Conservation (phyloP, 768 basidiomycete species). For the Mycena vitilis region DNA sequence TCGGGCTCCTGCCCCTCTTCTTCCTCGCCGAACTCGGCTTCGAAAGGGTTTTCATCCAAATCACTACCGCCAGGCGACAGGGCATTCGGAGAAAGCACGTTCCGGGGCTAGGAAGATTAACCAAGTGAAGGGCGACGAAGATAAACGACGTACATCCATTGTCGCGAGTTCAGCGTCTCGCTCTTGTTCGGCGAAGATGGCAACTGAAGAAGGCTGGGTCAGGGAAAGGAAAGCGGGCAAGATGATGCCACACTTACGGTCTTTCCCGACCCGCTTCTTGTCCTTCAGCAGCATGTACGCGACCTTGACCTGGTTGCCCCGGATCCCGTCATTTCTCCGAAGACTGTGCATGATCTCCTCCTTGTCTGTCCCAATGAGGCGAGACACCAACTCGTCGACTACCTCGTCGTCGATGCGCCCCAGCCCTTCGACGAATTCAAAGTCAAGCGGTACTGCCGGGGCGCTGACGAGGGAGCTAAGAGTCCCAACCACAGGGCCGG, state of each 20-base stretch:
- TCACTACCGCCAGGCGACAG: slow-evolving; percentile 73
- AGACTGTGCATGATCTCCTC: slow-evolving; percentile 92
- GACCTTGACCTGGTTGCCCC: slow-evolving; percentile 95
- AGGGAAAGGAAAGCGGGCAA: neutral
- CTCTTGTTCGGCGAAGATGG: slow-evolving; percentile 86
- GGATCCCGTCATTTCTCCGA: slow-evolving; percentile 82
- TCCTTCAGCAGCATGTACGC: slow-evolving; percentile 95
- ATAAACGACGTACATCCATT: slow-evolving; percentile 72
- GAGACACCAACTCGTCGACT: slow-evolving; percentile 80
- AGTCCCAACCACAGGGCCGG: slow-evolving; percentile 81
- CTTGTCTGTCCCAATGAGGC: slow-evolving; percentile 80
- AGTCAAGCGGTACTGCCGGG: slow-evolving; percentile 73
- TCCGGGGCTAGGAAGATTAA: slow-evolving; percentile 67
- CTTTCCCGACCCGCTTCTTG: slow-evolving; percentile 84
- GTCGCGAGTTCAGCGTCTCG: slow-evolving; percentile 83
- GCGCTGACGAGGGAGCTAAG: slow-evolving; percentile 79
- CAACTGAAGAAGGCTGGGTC: slow-evolving; percentile 56
- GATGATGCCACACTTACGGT: slow-evolving; percentile 67
- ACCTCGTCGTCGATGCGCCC: slow-evolving; percentile 94
- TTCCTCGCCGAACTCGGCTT: slow-evolving; percentile 74
- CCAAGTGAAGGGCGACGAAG: slow-evolving; percentile 20
- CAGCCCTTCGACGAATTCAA: slow-evolving; percentile 90
- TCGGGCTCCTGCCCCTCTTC: slow-evolving; percentile 67
- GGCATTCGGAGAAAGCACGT: slow-evolving; percentile 72
- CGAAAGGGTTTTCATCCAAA: slow-evolving; percentile 83